A percentile compares a stretch with the other conserved stretches of the same genome.
These are phyloP conservation scores for Falciphora oryzae DNA, from an alignment of 2,329 filamentous ascomycete genomes.

Conservation along the genomic window DNA sequence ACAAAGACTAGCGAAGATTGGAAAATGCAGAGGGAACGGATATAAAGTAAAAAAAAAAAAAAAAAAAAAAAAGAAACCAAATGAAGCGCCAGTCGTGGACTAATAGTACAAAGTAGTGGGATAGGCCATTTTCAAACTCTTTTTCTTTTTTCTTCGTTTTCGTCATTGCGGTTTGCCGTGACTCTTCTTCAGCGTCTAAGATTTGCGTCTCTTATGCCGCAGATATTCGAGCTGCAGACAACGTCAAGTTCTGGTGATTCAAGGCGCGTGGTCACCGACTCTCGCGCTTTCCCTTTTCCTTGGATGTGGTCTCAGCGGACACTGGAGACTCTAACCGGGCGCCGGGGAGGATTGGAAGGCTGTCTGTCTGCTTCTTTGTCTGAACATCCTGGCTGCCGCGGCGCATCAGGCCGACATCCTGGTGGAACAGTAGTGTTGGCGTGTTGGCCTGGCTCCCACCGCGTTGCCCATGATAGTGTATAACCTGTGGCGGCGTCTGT, in stretches of 20 bases:
- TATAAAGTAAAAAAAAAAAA: conserved; percentile 3
- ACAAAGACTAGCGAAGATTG: background rate
- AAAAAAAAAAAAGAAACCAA: conserved; percentile 2
- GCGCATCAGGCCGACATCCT: conserved; percentile 40
- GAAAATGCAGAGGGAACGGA: conserved; percentile 8
- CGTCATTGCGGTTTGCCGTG: background rate
- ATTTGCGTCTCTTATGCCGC: background rate
- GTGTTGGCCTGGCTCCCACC: conserved; percentile 64
- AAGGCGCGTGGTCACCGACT: conserved; percentile 4
- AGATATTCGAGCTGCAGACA: background rate
- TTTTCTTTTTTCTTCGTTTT: background rate
- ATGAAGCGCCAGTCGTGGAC: conserved; percentile 5
- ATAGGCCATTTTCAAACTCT: background rate
- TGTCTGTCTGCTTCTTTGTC: conserved; percentile 4
- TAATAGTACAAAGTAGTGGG: background rate
- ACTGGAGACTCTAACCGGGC: conserved; percentile 2
- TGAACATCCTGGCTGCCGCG: conserved; percentile 43
- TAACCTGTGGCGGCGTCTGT: conserved; percentile 58
- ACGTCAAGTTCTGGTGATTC: background rate
- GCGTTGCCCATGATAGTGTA: conserved; percentile 62
- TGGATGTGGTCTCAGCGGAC: background rate
- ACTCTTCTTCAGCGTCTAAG: background rate
- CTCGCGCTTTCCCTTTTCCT: conserved; percentile 1
- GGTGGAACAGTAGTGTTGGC: conserved; percentile 48
- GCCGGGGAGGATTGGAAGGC: conserved; percentile 2